Base-by-base conservation (phyloP, 164 flowering plant genomes). In the Amborella trichopoda region DNA sequence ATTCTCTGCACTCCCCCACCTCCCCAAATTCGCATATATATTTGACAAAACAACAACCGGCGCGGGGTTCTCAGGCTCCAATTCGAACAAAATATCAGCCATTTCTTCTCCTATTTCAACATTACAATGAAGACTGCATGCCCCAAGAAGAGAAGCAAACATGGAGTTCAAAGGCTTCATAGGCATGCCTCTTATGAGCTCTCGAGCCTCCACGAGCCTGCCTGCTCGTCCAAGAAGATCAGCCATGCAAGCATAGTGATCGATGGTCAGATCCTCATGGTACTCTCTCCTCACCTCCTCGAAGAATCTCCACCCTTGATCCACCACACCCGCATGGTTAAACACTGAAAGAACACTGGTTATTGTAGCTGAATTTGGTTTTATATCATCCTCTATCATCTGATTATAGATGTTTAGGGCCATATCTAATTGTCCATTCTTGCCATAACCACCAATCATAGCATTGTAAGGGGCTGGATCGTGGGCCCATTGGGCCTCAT, bases 391-490 rank as follows among this genome's bases (percentile, higher is more conserved):
- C 36, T 56, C 61, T 40, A 46, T 52, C 86, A 78, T 78, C 44
- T 50, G 59, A 19, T 65, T 33, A 44, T 80, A 80, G 28, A 75
- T 62, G 23, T 74, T 65, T 21, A 78, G 55, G n/a, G 83, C 93
- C 43, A 59, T 59, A 40, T 76, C 68, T 46, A 59, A 5, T 32
- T 75, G 68, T 23, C 93, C 81, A 54, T 82, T 80, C 47, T 66
- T 77, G 39, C 82, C 93, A 68, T 73, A 78, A 23, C 89, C 93
- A 43, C 68, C 73, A 26, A 82, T 80, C 84, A 86, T 72, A 4
- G 82, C 84, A 62, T 86, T 83, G 89, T 89, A 83, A 48, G 78
- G 37, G 52, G 74, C 78, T 5, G 81, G 75, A 57, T 79, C 85
- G 17, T 58, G 30, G 2, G 75, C 60, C 39, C 52, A 9, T 12